Evolutionary conservation across 495 filamentous ascomycete genomes (phyloP).

Genomic region (Penicillium manginii): DNA sequence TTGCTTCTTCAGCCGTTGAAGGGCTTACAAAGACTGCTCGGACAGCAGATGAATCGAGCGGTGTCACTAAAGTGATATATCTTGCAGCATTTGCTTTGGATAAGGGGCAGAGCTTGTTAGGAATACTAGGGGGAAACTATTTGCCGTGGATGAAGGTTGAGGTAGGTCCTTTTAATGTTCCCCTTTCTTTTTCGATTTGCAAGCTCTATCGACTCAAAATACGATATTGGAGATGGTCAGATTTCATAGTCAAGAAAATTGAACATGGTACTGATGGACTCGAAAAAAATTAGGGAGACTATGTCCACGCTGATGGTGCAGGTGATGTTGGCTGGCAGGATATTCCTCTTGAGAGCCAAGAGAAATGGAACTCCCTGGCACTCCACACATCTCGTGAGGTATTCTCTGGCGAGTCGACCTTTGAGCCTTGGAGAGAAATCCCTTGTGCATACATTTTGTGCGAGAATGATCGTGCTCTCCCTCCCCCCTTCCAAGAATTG

Average conservation of each 20-base stretch:
- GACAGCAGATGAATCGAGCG: conserved; percentile 36
- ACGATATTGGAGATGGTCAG: no score
- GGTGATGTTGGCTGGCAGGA: conserved; percentile 26
- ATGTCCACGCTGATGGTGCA: conserved; percentile 22
- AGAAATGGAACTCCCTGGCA: conserved; percentile 18
- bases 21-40: conserved; percentile 40
- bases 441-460: conserved; percentile 38
- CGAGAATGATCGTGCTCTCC: conserved; percentile 35
- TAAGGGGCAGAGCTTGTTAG: conserved; percentile 32
- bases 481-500: conserved; percentile 33
- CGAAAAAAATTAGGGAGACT: conserved; percentile 26
- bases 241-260: not conserved
- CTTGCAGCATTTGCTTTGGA: conserved; percentile 40
- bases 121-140: conserved; percentile 29
- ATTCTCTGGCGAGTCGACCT: conserved; percentile 25
- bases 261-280: not conserved
- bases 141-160: conserved; percentile 35
- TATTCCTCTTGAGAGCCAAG: conserved; percentile 22
- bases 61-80: conserved; percentile 45
- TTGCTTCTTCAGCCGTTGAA: conserved; percentile 46
- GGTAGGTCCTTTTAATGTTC: conserved; percentile 16
- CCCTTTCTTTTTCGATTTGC: not conserved
- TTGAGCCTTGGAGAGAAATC: conserved; percentile 30
- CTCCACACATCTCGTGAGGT: conserved; percentile 28
- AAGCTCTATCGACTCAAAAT: no score